Percentiles rank a stretch among this genome's conserved stretches.
These are phyloP conservation scores for Thalassiosira mediterranea DNA, from an alignment of 352 stramenopile genomes.

Conservation along the genomic window DNA sequence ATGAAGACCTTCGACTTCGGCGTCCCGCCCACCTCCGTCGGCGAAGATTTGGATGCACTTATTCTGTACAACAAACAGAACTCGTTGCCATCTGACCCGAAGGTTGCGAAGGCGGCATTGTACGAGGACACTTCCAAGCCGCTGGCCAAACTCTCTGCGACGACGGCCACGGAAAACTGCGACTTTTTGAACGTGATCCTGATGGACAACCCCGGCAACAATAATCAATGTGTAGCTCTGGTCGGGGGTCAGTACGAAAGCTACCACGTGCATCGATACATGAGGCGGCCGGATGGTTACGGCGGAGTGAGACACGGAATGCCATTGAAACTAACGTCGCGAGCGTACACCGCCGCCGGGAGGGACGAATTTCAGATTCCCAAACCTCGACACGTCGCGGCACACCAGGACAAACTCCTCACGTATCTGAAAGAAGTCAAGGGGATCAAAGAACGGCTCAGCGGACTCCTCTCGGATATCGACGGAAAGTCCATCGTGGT, in stretches of 20 bases:
- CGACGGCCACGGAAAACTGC: slow-evolving; percentile 69
- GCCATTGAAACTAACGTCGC: slow-evolving; percentile 52
- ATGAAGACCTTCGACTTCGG: slow-evolving; percentile 62
- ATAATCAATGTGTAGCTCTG: slow-evolving; percentile 67
- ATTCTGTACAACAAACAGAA: slow-evolving; percentile 66
- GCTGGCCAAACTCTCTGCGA: slow-evolving; percentile 32
- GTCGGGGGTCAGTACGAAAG: slow-evolving; percentile 71
- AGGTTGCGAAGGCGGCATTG: slow-evolving; percentile 20
- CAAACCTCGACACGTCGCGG: slow-evolving; percentile 13
- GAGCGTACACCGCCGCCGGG: slow-evolving; percentile 48
- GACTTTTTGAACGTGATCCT: slow-evolving; percentile 70
- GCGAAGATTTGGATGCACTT: slow-evolving; percentile 51
- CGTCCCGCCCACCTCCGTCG: slow-evolving; percentile 44
- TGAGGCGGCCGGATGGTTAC: slow-evolving; percentile 43
- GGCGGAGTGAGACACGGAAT: slow-evolving; percentile 17
- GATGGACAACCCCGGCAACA: slow-evolving; percentile 42
- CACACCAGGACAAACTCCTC: slow-evolving; percentile 48
- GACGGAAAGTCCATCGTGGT: slow-evolving; percentile 66
- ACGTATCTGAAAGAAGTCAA: slow-evolving; percentile 58
- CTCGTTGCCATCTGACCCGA: slow-evolving; percentile 43
- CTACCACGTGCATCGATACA: slow-evolving; percentile 79
- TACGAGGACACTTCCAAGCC: slow-evolving; percentile 9
- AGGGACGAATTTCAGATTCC: slow-evolving; percentile 49
- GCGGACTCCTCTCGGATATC: slow-evolving; percentile 55
- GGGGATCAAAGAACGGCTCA: slow-evolving; percentile 44